phyloP scores from a whole-genome alignment of 805 yeast species.

The Cyberlindnera sargentensis region DNA sequence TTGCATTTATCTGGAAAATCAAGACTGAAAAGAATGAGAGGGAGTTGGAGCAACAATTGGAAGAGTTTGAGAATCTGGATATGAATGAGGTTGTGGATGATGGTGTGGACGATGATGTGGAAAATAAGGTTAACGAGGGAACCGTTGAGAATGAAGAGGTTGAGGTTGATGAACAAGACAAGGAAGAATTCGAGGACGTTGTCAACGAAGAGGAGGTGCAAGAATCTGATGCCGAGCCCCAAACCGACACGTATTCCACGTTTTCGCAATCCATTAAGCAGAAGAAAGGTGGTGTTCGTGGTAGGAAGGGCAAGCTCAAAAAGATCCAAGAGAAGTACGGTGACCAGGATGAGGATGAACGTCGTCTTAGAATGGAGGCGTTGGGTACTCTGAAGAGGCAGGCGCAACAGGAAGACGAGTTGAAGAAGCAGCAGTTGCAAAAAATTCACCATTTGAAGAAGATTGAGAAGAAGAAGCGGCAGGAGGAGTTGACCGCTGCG shows the following conservation, averaged over 20 bases:
- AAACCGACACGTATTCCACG: slow-evolving; percentile 1
- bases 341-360: slow-evolving; percentile 89
- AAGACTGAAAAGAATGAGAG: slow-evolving; percentile 46
- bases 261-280: slow-evolving; percentile 7
- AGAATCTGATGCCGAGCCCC: slow-evolving; percentile 8
- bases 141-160: slow-evolving; percentile 6
- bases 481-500: slow-evolving; percentile 30
- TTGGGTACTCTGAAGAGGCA: slow-evolving; percentile 73
- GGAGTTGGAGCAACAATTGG: slow-evolving; percentile 25
- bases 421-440: slow-evolving; percentile 27
- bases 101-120: slow-evolving; percentile 4
- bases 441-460: slow-evolving; percentile 28
- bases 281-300: slow-evolving; percentile 48
- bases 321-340: slow-evolving; percentile 79
- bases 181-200: slow-evolving; percentile 13
- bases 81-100: slow-evolving; percentile 8
- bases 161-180: not conserved
- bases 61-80: slow-evolving; percentile 16
- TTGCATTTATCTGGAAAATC: slow-evolving; percentile 71
- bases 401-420: slow-evolving; percentile 30
- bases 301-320: slow-evolving; percentile 78
- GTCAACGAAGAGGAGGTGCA: not conserved
- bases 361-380: slow-evolving; percentile 64
- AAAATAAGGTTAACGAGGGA: slow-evolving; percentile 10
- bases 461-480: slow-evolving; percentile 30